Evolutionary conservation across 2,329 filamentous ascomycete species (phyloP).

Genomic region (Colletotrichum sp.): DNA sequence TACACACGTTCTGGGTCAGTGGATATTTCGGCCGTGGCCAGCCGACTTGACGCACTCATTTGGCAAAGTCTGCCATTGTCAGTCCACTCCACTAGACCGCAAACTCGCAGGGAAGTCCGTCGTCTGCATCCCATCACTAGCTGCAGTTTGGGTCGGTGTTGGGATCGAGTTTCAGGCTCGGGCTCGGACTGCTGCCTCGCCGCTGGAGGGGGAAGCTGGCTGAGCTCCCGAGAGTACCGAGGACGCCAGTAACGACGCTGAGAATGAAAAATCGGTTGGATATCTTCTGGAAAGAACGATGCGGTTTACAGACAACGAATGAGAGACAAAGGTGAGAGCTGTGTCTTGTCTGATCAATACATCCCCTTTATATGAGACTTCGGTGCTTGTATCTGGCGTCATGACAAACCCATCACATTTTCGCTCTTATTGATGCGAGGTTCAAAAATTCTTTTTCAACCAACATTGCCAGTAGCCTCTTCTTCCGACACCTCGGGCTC

Average conservation of each 20-base stretch:
- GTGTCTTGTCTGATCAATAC: too few relatives aligned
- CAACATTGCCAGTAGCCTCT: neutral
- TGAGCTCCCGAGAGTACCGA: too few relatives aligned
- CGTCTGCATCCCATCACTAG: too few relatives aligned
- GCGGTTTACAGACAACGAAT: too few relatives aligned
- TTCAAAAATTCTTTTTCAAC: neutral
- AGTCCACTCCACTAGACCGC: rapidly evolving
- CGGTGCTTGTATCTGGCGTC: neutral
- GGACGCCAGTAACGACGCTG: too few relatives aligned
- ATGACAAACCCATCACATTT: neutral
- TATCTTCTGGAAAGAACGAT: too few relatives aligned
- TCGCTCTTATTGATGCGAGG: rapidly evolving
- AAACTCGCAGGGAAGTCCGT: neutral
- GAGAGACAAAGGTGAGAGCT: too few relatives aligned
- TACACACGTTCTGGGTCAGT: neutral
- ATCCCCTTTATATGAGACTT: neutral
- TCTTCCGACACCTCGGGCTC: neutral
- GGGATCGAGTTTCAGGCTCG: too few relatives aligned
- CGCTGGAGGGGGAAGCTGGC: too few relatives aligned
- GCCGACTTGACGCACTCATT: neutral
- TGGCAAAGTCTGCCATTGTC: neutral
- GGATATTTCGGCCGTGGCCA: neutral
- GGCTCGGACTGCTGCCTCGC: too few relatives aligned
- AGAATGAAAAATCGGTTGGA: too few relatives aligned
- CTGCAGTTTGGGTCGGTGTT: too few relatives aligned